Evolutionary conservation across 1,284 basidiomycete genomes (phyloP), one percentile per base, ranked within the genome.

Genomic region (Malassezia obtusa): DNA sequence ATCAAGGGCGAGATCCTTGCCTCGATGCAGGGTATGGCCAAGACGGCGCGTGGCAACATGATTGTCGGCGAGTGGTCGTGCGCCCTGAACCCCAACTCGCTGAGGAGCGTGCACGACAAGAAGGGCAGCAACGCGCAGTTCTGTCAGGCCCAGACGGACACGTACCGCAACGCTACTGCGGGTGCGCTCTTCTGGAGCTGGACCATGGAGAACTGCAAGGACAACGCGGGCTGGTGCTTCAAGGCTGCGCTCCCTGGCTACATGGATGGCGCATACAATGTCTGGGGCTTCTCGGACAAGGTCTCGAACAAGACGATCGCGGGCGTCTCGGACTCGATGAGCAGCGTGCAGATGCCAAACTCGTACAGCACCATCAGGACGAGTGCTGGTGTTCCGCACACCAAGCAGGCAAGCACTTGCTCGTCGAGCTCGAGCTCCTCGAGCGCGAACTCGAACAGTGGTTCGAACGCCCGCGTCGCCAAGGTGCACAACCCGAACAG

Each of bases 121-220:
- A 67, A 75, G n/a, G 67, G 68, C 2, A 79, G 81, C 22, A 76
- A 78, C 39, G 76, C 73, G 45, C 73, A 78, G 4, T 86, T 85
- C 65, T 85, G 85, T 66, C 75, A 76, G 8, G 79, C 77, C 2
- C 84, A 87, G 61, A 77, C 81, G 75, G 77, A 80, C 24, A 78
- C 80, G 1, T 88, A 85, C 68, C 64, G 78, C 4, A 80, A 80
- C 46, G 75, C 75, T 14, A 80, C 82, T 3, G 79, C 83, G 0
- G 84, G 86, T 0, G 86, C 82, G 80, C 76, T 76, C 22, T 87
- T 86, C 73, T 87, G 86, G 85, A 79, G 83, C 82, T 73, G 66
- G 81, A 68, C 66, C 46, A 67, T 73, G 66, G 65, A 71, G 49
- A 61, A 69, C 53, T 73, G 70, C 51, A 49, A 62, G 28, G 49